phyloP scores from a whole-genome alignment of 1,284 basidiomycete genomes.

The Ganoderma resinaceum region DNA sequence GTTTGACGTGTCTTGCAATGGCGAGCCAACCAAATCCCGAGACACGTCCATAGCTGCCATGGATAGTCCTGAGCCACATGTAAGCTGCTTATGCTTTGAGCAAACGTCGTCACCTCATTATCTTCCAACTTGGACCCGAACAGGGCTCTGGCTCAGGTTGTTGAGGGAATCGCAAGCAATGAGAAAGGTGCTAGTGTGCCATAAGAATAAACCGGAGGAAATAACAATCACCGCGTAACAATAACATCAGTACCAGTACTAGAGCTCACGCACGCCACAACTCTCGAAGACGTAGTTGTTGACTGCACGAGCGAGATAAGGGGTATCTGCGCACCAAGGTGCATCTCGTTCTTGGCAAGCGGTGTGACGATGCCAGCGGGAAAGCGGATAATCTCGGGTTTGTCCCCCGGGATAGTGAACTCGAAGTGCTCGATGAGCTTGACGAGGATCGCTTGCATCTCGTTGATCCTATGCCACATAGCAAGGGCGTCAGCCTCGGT shows the following conservation, averaged over 20 bases:
- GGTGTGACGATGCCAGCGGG: constrained; percentile 53
- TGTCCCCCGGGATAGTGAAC: constrained; percentile 44
- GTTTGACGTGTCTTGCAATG: background rate
- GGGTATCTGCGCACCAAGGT: constrained; percentile 44
- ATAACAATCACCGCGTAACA: background rate
- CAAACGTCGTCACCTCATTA: too few species aligned
- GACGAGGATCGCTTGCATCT: constrained; percentile 58
- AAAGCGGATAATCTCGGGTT: constrained; percentile 48
- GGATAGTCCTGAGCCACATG: background rate
- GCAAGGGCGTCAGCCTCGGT: background rate
- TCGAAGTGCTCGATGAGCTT: constrained; percentile 57
- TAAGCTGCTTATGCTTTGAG: background rate
- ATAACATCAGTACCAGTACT: too few species aligned
- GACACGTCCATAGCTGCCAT: too few species aligned
- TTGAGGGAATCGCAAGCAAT: too few species aligned
- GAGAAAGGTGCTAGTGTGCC: too few species aligned
- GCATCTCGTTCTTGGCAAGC: constrained; percentile 52
- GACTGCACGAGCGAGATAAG: constrained; percentile 28
- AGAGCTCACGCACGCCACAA: background rate
- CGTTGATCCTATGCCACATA: constrained; percentile 44
- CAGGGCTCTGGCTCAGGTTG: too few species aligned
- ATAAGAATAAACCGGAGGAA: too few species aligned
- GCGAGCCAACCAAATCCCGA: background rate
- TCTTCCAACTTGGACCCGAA: too few species aligned
- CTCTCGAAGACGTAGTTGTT: background rate